Evolutionary conservation across 441 rosid genomes (phyloP).

Genomic region (Macaranga tanarius): DNA sequence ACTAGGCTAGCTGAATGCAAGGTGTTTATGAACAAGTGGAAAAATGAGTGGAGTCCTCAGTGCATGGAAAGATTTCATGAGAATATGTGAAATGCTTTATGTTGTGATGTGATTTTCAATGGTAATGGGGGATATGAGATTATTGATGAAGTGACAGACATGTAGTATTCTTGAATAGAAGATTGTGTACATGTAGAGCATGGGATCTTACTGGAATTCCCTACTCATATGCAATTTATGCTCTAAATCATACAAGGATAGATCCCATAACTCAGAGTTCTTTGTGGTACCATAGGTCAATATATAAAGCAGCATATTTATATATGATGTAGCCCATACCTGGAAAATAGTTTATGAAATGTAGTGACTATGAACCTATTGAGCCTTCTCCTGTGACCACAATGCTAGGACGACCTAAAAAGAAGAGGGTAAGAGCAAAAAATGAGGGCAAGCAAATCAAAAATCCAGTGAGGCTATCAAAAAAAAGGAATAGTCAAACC

Average conservation of each 20-base stretch:
- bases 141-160: not conserved
- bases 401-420: too few species aligned
- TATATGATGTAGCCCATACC: too few species aligned
- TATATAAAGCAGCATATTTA: too few species aligned
- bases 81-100: fast-evolving
- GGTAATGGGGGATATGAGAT: not conserved
- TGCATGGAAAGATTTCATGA: not conserved
- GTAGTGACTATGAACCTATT: too few species aligned
- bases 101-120: not conserved
- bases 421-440: too few species aligned
- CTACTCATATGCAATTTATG: not conserved
- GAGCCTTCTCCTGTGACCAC: too few species aligned
- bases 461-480: too few species aligned
- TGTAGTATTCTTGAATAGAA: not conserved
- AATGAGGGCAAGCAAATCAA: too few species aligned
- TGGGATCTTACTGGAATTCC: not conserved
- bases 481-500: too few species aligned
- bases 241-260: not conserved
- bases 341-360: too few species aligned
- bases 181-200: not conserved
- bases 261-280: too few species aligned
- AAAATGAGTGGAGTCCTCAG: not conserved
- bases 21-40: not conserved
- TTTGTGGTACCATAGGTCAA: too few species aligned
- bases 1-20: not conserved